These are phyloP conservation scores for Coelastrella sp. DNA, from an alignment of 139 green algal genomes.

Conservation along the genomic window DNA sequence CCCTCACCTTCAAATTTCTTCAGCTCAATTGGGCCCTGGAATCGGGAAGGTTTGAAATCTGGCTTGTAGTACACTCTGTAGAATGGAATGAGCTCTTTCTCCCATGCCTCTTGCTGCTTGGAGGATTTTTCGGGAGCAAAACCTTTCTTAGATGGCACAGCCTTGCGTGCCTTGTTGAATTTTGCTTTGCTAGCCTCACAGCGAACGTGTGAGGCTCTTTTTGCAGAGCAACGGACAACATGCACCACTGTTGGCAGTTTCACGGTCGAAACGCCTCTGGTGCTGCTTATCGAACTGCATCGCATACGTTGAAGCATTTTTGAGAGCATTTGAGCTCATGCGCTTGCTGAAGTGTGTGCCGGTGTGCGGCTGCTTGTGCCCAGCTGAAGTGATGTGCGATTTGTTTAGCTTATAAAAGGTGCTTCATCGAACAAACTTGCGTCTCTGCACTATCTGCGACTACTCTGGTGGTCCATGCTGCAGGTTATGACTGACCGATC, in stretches of 20 bases:
- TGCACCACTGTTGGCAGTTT: not conserved
- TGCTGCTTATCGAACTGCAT: too few relatives aligned
- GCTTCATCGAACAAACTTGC: too few relatives aligned
- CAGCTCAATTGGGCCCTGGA: slow-evolving; percentile 17
- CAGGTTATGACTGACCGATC: too few relatives aligned
- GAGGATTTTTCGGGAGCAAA: not conserved
- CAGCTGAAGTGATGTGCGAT: too few relatives aligned
- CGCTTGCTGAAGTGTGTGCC: too few relatives aligned
- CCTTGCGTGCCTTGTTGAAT: not conserved
- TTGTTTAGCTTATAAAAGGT: too few relatives aligned
- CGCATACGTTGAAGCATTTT: too few relatives aligned
- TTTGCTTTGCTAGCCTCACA: slow-evolving; percentile 1
- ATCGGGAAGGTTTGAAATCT: slow-evolving; percentile 48
- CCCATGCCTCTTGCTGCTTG: slow-evolving; percentile 34
- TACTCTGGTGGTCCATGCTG: too few relatives aligned
- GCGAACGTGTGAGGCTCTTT: not conserved
- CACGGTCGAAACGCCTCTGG: not conserved
- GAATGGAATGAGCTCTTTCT: not conserved
- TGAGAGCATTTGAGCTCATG: too few relatives aligned
- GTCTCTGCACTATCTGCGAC: too few relatives aligned
- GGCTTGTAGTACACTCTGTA: slow-evolving; percentile 53
- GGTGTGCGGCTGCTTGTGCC: too few relatives aligned
- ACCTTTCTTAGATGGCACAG: not conserved
- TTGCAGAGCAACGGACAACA: not conserved
- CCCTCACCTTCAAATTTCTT: slow-evolving; percentile 41